Conservation (phyloP, 2,329 filamentous ascomycete genomes). For the Aspergillus sp. region DNA sequence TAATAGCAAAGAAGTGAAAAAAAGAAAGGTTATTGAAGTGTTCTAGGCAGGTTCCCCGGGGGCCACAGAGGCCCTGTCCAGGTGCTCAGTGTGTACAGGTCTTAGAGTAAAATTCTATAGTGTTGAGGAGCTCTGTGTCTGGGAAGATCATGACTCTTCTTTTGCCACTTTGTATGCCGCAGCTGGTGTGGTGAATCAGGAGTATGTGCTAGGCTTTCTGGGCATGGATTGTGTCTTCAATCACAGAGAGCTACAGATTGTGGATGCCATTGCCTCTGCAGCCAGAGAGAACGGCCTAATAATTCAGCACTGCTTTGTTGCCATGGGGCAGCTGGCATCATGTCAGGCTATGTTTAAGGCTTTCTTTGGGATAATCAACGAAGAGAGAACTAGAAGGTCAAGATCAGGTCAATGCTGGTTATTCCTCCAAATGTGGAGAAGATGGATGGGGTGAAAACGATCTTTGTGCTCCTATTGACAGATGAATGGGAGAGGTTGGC, state of each 20-base stretch:
- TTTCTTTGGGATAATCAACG: conserved; percentile 15
- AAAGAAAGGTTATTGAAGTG: no score
- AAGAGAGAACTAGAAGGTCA: conserved; percentile 11
- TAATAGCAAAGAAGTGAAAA: no score
- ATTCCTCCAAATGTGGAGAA: conserved; percentile 24
- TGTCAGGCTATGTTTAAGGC: conserved; percentile 34
- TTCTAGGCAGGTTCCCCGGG: no score
- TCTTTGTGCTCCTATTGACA: conserved; percentile 33
- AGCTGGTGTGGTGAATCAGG: conserved; percentile 25
- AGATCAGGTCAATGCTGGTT: conserved; percentile 32
- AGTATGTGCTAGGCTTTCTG: conserved; percentile 22
- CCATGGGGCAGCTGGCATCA: conserved; percentile 25
- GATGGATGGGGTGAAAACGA: conserved; percentile 28
- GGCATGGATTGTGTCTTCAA: conserved; percentile 36
- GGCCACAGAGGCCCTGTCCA: no score
- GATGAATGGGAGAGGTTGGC: conserved; percentile 26
- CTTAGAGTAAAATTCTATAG: no score
- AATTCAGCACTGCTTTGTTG: conserved; percentile 38
- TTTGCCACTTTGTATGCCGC: conserved; percentile 38
- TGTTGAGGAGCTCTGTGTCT: no score
- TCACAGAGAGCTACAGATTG: conserved; percentile 24
- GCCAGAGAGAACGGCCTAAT: conserved; percentile 30
- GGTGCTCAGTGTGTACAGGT: no score
- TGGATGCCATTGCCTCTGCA: conserved; percentile 26
- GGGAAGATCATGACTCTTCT: conserved; percentile 23